Conservation (phyloP, 768 basidiomycete genomes). For the Panaeolus papilionaceus region DNA sequence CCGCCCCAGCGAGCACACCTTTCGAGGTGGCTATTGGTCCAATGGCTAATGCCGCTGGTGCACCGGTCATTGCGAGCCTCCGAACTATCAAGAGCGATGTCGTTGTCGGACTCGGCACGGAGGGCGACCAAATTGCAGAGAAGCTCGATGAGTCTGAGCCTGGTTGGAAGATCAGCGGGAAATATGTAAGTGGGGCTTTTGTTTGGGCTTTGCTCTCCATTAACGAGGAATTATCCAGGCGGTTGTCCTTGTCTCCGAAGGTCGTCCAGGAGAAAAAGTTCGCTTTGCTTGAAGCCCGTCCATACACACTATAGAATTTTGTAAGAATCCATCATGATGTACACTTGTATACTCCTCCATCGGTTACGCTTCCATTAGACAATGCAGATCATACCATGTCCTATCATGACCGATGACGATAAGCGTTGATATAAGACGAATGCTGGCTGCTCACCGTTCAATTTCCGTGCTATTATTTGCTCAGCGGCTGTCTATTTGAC, state of each 20-base stretch:
- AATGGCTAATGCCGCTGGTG: conserved; percentile 87
- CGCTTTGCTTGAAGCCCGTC: conserved; percentile 54
- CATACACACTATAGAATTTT: neutral
- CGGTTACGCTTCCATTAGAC: neutral
- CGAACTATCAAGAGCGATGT: conserved; percentile 96
- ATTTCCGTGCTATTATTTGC: too few relatives aligned
- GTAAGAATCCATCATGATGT: neutral
- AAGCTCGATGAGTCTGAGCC: conserved; percentile 84
- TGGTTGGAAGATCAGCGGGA: conserved; percentile 97
- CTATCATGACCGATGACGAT: neutral
- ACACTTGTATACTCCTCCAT: neutral
- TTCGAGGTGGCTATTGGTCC: conserved; percentile 93
- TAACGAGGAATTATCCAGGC: conserved; percentile 54
- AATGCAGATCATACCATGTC: neutral
- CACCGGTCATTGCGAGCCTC: conserved; percentile 85
- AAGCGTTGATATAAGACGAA: neutral
- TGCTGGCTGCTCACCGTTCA: neutral
- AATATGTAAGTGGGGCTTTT: conserved; percentile 75
- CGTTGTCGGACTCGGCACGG: conserved; percentile 80
- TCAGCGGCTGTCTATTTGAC: neutral
- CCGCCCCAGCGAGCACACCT: conserved; percentile 84
- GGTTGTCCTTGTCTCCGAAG: conserved; percentile 86
- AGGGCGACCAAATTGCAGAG: conserved; percentile 76
- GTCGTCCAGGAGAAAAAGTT: conserved; percentile 88
- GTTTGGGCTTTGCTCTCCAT: conserved; percentile 6